Conservation (phyloP, 352 stramenopile genomes). For the Pythium folliculosum region DNA sequence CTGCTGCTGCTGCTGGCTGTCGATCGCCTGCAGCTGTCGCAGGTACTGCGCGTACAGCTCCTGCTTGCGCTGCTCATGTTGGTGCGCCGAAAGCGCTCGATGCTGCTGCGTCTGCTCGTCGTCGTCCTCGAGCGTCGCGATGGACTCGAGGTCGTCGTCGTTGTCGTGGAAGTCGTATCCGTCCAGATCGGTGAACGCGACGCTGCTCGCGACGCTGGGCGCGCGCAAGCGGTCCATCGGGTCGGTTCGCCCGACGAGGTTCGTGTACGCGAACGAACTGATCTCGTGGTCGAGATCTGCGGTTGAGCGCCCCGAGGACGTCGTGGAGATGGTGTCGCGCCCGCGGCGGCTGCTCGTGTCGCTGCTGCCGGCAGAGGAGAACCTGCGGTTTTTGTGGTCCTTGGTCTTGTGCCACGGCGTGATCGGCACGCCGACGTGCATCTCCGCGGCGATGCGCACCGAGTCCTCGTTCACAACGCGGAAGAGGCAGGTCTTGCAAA, state of each 20-base stretch:
- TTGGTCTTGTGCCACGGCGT: constrained; percentile 12
- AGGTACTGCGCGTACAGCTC: constrained; percentile 15
- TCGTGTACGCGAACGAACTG: constrained; percentile 6
- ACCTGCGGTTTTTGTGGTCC: constrained; percentile 3
- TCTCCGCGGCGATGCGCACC: constrained; percentile 18
- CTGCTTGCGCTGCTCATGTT: not conserved
- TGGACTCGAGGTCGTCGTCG: constrained; percentile 18
- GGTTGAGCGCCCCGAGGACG: constrained; percentile 9
- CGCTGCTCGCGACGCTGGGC: constrained; percentile 4
- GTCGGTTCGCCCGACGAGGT: not conserved
- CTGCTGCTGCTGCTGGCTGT: not conserved
- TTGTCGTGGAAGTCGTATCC: constrained; percentile 5
- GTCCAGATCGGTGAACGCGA: constrained; percentile 4
- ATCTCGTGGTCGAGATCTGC: constrained; percentile 5
- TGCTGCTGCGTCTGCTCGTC: not conserved
- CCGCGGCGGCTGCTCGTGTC: constrained; percentile 11
- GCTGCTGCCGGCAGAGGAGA: constrained; percentile 8
- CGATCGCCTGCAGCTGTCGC: not conserved
- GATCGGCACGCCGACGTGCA: constrained; percentile 15
- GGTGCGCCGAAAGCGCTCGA: not conserved
- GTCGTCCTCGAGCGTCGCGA: not conserved
- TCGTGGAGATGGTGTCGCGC: constrained; percentile 1
- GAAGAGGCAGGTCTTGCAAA: constrained; percentile 24
- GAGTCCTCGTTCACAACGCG: constrained; percentile 20
- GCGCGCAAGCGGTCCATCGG: not conserved